Evolutionary conservation across 2,329 filamentous ascomycete genomes (phyloP).

Genomic region (Hawksworthiomyces lignivorus): DNA sequence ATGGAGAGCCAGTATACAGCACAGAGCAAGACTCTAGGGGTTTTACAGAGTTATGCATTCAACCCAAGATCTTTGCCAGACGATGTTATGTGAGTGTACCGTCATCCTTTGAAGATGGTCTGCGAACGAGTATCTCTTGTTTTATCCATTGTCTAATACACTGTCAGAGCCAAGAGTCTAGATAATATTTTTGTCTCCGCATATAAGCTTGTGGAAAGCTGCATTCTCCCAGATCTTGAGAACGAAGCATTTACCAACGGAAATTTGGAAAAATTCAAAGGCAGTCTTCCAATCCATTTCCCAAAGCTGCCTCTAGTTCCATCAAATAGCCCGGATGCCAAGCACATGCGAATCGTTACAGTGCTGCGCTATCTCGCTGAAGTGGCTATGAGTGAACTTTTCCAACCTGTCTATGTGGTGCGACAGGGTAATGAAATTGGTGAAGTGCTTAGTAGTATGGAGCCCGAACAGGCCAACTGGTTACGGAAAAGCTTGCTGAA

Average conservation of each 20-base stretch:
- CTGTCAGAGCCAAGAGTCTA: not conserved
- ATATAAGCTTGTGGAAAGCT: not conserved
- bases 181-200: not conserved
- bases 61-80: too few relatives aligned
- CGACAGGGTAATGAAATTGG: not conserved
- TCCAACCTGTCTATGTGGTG: constrained; percentile 6
- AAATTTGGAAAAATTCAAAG: not conserved
- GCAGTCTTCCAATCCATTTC: too few relatives aligned
- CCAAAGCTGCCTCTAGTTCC: not conserved
- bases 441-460: not conserved
- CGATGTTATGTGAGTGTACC: too few relatives aligned
- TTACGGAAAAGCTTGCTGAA: not conserved
- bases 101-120: too few relatives aligned
- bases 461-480: not conserved
- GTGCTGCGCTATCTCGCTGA: not conserved
- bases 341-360: constrained; percentile 7
- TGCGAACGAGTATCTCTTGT: too few relatives aligned
- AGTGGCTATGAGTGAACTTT: not conserved
- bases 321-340: constrained; percentile 1
- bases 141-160: too few relatives aligned
- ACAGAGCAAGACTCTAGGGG: too few relatives aligned
- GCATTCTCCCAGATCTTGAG: constrained; percentile 1
- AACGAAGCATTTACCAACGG: not conserved
- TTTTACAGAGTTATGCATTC: too few relatives aligned
- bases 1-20: too few relatives aligned